Conservation (phyloP, 2,329 filamentous ascomycete species). For the Pyrenochaeta sp. region DNA sequence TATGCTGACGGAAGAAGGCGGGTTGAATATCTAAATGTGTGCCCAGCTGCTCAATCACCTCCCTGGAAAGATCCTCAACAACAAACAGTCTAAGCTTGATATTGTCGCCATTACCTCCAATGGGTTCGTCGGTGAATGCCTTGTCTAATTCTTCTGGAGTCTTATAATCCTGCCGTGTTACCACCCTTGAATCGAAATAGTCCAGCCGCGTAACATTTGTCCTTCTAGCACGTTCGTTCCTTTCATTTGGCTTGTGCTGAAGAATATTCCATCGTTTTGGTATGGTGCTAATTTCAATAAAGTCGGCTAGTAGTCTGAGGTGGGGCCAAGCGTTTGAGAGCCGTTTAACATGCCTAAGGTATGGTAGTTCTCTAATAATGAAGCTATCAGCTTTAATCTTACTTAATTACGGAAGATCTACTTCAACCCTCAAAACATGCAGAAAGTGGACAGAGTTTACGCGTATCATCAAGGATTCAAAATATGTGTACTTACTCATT, state of each 20-base stretch:
- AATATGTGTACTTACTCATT: no score
- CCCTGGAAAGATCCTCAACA: constrained; percentile 54
- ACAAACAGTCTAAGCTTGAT: constrained; percentile 47
- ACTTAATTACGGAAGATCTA: no score
- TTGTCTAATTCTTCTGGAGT: constrained; percentile 3
- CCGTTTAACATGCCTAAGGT: constrained; percentile 22
- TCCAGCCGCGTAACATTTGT: constrained; percentile 23
- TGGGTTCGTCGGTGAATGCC: not conserved
- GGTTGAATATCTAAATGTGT: constrained; percentile 52
- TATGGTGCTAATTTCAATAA: constrained; percentile 33
- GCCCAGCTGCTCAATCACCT: constrained; percentile 54
- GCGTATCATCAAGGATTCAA: no score
- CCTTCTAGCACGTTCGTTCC: constrained; percentile 5
- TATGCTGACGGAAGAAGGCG: constrained; percentile 55
- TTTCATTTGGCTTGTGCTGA: constrained; percentile 6
- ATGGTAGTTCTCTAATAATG: constrained; percentile 11
- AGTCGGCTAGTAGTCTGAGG: constrained; percentile 29
- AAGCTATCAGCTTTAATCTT: not conserved
- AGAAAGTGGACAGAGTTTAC: no score
- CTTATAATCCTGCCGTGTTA: not conserved
- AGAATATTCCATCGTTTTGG: constrained; percentile 24
- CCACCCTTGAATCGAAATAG: constrained; percentile 1
- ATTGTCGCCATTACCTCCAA: constrained; percentile 25
- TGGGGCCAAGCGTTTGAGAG: constrained; percentile 20
- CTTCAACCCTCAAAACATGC: no score